Base-by-base conservation (phyloP, 176 grass and related monocot genomes). In the Cenchrus americanus region DNA sequence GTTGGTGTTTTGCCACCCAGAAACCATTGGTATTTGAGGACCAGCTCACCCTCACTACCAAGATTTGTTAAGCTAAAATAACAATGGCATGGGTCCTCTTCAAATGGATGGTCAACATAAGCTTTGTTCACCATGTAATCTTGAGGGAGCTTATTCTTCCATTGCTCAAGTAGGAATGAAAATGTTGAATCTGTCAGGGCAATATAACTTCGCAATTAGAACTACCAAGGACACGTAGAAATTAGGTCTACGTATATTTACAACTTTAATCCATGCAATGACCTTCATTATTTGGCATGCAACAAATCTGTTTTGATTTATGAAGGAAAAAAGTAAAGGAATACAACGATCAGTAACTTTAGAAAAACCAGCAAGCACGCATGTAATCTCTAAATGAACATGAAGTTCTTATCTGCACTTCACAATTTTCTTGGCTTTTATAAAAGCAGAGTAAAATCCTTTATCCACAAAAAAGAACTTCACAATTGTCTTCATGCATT, bases 71-170 rank as follows among this genome's bases (percentile, higher is more conserved):
- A 98, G 63, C 81, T 87, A 79, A 94, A 98, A 90, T 87, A 69
- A 76, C 93, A 95, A 57, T 69, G 73, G 81, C 96, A 98, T n/a
- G 86, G 80, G 83, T 98, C 96, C 87, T 92, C 96, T 98, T 98
- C 91, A 87, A 93, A 98, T 67, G 96, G 96, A 58, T 89, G 89
- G 81, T 95, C 93, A 71, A 98, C 85, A 87, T 76, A 90, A 58
- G 91, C 93, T 92, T 88, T 85, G 79, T 88, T 91, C 84, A 98
- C 82, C 57, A 74, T 78, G 37, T 81, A 98, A 47, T 87, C 96
- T 47, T 85, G 87, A 14, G 96, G 91, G 3, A 95, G 55, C 6
- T 89, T 84, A 82, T 91, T 82, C 85, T 88, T 95, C 96, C 93
- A 98, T 78, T 91, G 89, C 79, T 98, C 93, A 58, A 89, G 66